Conservation (phyloP, 2,329 filamentous ascomycete genomes). For the Mollisiaceae sp. region DNA sequence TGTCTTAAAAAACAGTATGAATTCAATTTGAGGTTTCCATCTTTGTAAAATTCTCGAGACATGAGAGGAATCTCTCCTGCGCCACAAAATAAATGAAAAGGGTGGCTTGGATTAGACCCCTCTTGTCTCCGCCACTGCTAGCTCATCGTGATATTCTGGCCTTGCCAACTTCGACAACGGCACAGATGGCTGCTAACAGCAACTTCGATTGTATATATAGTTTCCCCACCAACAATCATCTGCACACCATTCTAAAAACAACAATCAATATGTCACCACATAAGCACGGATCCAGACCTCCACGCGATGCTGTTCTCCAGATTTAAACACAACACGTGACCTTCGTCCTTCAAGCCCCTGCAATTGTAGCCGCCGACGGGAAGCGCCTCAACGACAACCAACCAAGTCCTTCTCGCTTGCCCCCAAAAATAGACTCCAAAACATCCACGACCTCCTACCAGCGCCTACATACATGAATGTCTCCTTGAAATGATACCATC, state of each 20-base stretch:
- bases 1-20: background rate
- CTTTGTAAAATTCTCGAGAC: background rate
- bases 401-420: slow-evolving; percentile 13
- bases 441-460: slow-evolving; percentile 20
- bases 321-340: slow-evolving; percentile 18
- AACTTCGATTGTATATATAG: slow-evolving; percentile 20
- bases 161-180: background rate
- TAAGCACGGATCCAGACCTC: background rate
- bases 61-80: background rate
- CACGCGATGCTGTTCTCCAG: background rate
- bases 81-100: background rate
- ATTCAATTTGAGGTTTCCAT: background rate
- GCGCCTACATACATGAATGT: slow-evolving; percentile 29
- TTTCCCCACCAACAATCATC: slow-evolving; percentile 12
- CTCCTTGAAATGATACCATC: slow-evolving; percentile 17
- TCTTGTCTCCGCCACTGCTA: background rate
- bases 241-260: slow-evolving; percentile 15
- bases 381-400: slow-evolving; percentile 25
- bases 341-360: background rate
- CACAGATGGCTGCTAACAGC: slow-evolving; percentile 1
- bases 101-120: background rate
- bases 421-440: slow-evolving; percentile 25
- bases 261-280: slow-evolving; percentile 23
- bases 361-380: slow-evolving; percentile 18
- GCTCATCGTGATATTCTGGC: slow-evolving; percentile 2